Evolutionary conservation across 2,329 filamentous ascomycete genomes (phyloP).

Genomic region (Trichoderma sp.): DNA sequence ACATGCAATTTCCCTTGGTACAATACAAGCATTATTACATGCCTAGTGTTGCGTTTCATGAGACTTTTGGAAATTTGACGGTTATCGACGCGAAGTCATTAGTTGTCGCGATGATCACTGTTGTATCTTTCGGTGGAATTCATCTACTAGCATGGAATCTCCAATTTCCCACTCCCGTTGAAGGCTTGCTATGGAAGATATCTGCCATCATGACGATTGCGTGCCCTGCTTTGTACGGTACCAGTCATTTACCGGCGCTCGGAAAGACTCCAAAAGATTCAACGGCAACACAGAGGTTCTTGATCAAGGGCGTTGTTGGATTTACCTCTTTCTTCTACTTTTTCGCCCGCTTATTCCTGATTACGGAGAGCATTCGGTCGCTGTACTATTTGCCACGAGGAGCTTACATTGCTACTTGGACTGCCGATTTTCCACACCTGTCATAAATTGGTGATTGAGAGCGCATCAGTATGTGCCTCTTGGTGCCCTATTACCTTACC

Average conservation of each 20-base stretch:
- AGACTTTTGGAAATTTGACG: not conserved
- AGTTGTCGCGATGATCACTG: not conserved
- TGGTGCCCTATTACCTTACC: too few species aligned
- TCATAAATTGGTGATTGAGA: not conserved
- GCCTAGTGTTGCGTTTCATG: not conserved
- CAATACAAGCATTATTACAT: not conserved
- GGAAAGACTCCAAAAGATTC: not conserved
- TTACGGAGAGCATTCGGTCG: slow-evolving; percentile 6
- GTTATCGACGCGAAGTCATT: not conserved
- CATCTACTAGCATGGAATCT: slow-evolving; percentile 4
- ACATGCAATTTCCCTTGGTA: not conserved
- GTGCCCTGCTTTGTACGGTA: not conserved
- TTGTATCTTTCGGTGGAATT: not conserved
- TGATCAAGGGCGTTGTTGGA: not conserved
- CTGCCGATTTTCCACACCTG: not conserved
- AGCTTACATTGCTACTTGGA: not conserved
- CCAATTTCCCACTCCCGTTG: not conserved
- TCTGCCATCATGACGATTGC: not conserved
- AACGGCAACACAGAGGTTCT: not conserved
- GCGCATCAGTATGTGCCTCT: too few species aligned
- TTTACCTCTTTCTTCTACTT: not conserved
- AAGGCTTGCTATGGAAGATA: not conserved
- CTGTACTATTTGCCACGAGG: not conserved
- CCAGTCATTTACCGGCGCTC: not conserved
- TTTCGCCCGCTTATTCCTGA: slow-evolving; percentile 3